phyloP scores from a whole-genome alignment of 2,329 filamentous ascomycete species.

The Botrytis squamosa region DNA sequence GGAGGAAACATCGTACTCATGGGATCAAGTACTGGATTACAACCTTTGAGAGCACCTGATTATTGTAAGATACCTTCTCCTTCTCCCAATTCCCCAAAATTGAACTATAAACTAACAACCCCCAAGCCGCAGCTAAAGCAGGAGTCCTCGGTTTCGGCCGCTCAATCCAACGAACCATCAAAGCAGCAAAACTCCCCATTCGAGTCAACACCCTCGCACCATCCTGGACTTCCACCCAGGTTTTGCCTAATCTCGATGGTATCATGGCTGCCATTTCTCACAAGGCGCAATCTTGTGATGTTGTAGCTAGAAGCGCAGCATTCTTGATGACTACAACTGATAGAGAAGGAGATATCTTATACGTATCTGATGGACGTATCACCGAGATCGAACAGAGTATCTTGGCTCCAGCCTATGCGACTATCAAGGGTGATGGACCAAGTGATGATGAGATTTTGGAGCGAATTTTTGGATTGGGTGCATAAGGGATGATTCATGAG shows the following conservation, averaged over 20 bases:
- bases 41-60: constrained; percentile 51
- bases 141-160: constrained; percentile 54
- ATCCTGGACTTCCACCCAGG: constrained; percentile 53
- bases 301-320: constrained; percentile 50
- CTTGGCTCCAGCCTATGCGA: constrained; percentile 40
- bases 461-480: constrained; percentile 26
- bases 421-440: constrained; percentile 38
- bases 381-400: constrained; percentile 53
- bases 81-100: background rate
- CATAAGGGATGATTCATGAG: background rate
- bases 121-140: constrained; percentile 49
- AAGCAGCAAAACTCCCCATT: constrained; percentile 38
- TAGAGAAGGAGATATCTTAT: constrained; percentile 53
- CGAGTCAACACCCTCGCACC: constrained; percentile 57
- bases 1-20: constrained; percentile 56
- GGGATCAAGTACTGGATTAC: constrained; percentile 51
- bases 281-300: constrained; percentile 46
- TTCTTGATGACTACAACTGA: constrained; percentile 50
- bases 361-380: constrained; percentile 48
- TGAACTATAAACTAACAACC: constrained; percentile 32
- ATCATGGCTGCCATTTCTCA: constrained; percentile 44
- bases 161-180: constrained; percentile 45
- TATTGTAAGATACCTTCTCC: constrained; percentile 39
- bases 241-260: constrained; percentile 44
- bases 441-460: constrained; percentile 42